Evolutionary conservation across 768 basidiomycete species (phyloP).

Genomic region (Mrakia frigida): DNA sequence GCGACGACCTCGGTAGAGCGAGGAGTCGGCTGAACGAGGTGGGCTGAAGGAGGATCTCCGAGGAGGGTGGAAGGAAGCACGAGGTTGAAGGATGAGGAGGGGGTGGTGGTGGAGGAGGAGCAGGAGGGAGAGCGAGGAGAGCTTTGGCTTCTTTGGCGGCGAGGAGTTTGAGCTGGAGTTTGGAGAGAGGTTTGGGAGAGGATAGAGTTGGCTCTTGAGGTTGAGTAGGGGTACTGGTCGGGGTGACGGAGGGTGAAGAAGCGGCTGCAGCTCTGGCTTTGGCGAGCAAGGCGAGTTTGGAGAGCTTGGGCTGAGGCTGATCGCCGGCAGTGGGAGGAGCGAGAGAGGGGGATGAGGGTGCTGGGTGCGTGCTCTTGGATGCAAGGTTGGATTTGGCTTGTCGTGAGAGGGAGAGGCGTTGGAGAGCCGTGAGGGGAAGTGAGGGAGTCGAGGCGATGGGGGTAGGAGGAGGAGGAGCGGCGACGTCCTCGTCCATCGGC

Average conservation of each 20-base stretch:
- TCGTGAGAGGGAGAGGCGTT: constrained; percentile 51
- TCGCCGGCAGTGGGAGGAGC: not conserved
- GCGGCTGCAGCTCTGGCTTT: constrained; percentile 24
- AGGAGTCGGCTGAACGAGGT: constrained; percentile 41
- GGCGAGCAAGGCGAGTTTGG: constrained; percentile 31
- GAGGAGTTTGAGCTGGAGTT: constrained; percentile 30
- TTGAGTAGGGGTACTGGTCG: not conserved
- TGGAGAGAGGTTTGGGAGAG: constrained; percentile 27
- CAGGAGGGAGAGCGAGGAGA: constrained; percentile 7
- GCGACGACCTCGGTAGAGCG: not conserved
- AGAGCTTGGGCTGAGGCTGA: constrained; percentile 28
- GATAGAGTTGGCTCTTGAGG: not conserved
- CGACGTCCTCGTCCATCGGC: not conserved
- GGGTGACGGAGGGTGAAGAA: not conserved
- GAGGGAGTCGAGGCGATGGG: not conserved
- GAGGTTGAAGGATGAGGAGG: not conserved
- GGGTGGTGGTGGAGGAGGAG: not conserved
- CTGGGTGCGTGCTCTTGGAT: constrained; percentile 38
- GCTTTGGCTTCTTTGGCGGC: constrained; percentile 28
- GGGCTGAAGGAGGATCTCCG: not conserved
- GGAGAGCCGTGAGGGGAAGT: constrained; percentile 41
- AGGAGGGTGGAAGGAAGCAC: not conserved
- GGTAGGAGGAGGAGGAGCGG: not conserved
- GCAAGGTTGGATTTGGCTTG: constrained; percentile 49
- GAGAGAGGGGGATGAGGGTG: constrained; percentile 25